Evolutionary conservation across 2,329 filamentous ascomycete genomes (phyloP), one percentile per base, ranked within the genome.

Genomic region (Orbilia brochopaga): DNA sequence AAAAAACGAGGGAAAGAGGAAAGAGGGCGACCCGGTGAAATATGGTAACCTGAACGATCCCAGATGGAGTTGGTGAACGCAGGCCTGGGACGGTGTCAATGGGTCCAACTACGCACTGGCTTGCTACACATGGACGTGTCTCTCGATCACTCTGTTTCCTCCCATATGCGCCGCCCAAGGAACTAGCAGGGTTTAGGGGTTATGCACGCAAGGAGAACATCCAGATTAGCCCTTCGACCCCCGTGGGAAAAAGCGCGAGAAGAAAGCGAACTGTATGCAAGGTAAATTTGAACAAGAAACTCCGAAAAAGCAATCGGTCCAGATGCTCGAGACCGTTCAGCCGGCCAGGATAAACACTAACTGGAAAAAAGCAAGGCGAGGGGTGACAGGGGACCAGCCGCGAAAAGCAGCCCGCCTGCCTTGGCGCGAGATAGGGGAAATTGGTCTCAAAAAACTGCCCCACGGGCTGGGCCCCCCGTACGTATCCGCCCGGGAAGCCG

Each of bases 141-240:
- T 70, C 65, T 70, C 58, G 65, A 56, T 46, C 52, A 61, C 58
- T 62, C 8, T 32, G 54, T 62, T 70, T 70, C 66, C 60, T 70
- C 53, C 66, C 66, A 64, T 63, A 59, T 70, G 66, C 66, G 66
- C 66, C 54, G 51, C 54, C 59, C 59, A 70, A 70, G 59, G 58
- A 54, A 70, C 59, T 70, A 64, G 66, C 59, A 70, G 59, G 66
- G 66, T 51, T 64, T 60, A 60, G 44, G 59, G 59, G 59, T 63
- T 51, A 70, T 70, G 66, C 66, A 64, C 30, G 53, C 59, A 70
- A 64, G 66, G 66, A 70, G 66, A 64, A 70, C 66, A 70, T 70
- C 66, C 66, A 64, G 35, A 70, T 70, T 70, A 69, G 40, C 66
- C 59, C 54, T 56, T 52, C 35, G 51, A 46, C 50, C 53, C 53